Conservation (phyloP, 768 basidiomycete species). For the Tricholoma hemisulphureum region DNA sequence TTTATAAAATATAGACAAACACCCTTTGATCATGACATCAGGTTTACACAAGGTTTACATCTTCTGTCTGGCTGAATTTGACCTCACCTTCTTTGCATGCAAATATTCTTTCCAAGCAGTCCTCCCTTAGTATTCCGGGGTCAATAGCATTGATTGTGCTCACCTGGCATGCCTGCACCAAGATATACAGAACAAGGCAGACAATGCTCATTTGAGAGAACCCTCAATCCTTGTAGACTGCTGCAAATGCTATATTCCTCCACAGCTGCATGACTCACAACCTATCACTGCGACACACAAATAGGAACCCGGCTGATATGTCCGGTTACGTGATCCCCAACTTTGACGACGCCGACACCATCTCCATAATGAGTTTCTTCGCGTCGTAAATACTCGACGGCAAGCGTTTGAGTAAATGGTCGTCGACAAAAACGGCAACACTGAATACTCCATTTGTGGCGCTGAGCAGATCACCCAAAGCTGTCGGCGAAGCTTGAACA, state of each 20-base stretch:
- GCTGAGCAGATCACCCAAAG: too few species aligned
- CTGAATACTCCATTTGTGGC: too few species aligned
- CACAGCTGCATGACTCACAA: slow-evolving; percentile 20
- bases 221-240: slow-evolving; percentile 16
- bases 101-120: slow-evolving; percentile 45
- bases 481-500: too few species aligned
- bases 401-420: too few species aligned
- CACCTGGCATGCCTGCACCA: slow-evolving; percentile 57
- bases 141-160: slow-evolving; percentile 8
- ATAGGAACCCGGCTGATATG: slow-evolving; percentile 9
- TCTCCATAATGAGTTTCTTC: too few species aligned
- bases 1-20: slow-evolving; percentile 6
- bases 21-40: slow-evolving; percentile 24
- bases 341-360: slow-evolving; percentile 43
- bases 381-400: too few species aligned
- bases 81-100: slow-evolving; percentile 34
- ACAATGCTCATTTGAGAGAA: slow-evolving; percentile 41
- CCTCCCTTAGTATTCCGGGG: slow-evolving; percentile 19
- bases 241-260: slow-evolving; percentile 38
- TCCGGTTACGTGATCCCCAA: slow-evolving; percentile 43
- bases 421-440: too few species aligned
- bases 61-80: background rate
- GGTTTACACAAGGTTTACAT: background rate
- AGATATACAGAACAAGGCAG: slow-evolving; percentile 50
- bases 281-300: background rate